Conservation (phyloP, 2,329 filamentous ascomycete species). For the Alternaria longipes region DNA sequence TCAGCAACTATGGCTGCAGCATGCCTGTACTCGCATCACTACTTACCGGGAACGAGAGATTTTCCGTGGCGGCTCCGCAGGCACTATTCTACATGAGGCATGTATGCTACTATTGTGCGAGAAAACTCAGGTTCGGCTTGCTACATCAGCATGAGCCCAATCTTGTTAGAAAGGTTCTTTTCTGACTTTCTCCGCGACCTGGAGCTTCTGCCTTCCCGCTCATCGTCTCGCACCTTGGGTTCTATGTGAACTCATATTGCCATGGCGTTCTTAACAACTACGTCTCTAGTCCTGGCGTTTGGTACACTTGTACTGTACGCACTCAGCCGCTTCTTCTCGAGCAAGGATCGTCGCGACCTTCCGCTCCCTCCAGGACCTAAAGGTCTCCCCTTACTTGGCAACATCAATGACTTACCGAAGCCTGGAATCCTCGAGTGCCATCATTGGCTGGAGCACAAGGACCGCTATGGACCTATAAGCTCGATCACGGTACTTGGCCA, state of each 20-base stretch:
- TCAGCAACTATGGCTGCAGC: not conserved
- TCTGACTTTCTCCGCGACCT: too few relatives aligned
- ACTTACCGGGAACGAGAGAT: not conserved
- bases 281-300: not conserved
- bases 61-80: not conserved
- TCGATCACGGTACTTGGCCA: conserved; percentile 42
- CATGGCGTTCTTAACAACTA: not conserved
- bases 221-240: not conserved
- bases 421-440: conserved; percentile 49
- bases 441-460: conserved; percentile 58
- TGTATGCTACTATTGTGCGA: too few relatives aligned
- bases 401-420: conserved; percentile 59
- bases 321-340: not conserved
- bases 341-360: not conserved
- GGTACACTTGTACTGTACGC: not conserved
- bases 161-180: too few relatives aligned
- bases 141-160: not conserved
- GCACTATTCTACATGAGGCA: not conserved
- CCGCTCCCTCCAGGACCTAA: conserved; percentile 62
- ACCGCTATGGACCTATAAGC: conserved; percentile 44
- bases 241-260: not conserved
- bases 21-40: not conserved
- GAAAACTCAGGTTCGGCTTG: too few relatives aligned
- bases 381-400: conserved; percentile 60
- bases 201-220: too few relatives aligned